Base-by-base conservation (phyloP, 352 stramenopile genomes). In the Phytophthora litchii region DNA sequence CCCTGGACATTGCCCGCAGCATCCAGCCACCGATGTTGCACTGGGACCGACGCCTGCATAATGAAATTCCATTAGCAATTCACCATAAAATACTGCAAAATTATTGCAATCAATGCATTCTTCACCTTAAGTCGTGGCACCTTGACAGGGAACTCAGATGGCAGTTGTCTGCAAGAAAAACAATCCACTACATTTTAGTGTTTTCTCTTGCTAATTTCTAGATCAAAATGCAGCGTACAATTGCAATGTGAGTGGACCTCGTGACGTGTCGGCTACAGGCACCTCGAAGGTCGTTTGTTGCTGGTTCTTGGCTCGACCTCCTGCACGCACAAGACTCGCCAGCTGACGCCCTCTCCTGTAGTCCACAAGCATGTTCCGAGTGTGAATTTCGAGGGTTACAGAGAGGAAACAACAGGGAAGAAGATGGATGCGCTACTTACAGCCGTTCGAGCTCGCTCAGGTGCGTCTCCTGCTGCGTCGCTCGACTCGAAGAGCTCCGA, bases 261-360 rank as follows among this genome's bases (percentile, higher is more conserved):
- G 74, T 32, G 76, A 27, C 12, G 84, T 91, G 35, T 93, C 78
- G 0, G 65, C 67, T 14, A 94, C 69, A 12, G 72, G 60, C 42
- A 92, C 83, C 45, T 94, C 86, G 50, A 94, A 94, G 48, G 61
- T 89, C 47, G 85, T 92, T 73, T 94, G 85, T 68, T 91, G 77
- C 50, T 90, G 83, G 68, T 94, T 92, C 70, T 89, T 92, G 29
- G 86, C 86, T 49, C 81, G 74, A n/a, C 78, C 83, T 35, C 86
- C 86, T 3, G 86, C 83, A 37, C 86, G 86, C 45, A 94, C 86
- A 38, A 94, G 76, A 53, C 86, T 94, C 53, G 86, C 80, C 13
- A 94, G 61, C 43, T 94, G 86, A 12, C 83, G 76, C 1, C 83
- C 86, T 57, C 83, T 74, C 34, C 86, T 94, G 52, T 27, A 62